Evolutionary conservation across 2,329 filamentous ascomycete species (phyloP), one percentile per base, ranked within the genome.

Genomic region (Phialophora expanda): DNA sequence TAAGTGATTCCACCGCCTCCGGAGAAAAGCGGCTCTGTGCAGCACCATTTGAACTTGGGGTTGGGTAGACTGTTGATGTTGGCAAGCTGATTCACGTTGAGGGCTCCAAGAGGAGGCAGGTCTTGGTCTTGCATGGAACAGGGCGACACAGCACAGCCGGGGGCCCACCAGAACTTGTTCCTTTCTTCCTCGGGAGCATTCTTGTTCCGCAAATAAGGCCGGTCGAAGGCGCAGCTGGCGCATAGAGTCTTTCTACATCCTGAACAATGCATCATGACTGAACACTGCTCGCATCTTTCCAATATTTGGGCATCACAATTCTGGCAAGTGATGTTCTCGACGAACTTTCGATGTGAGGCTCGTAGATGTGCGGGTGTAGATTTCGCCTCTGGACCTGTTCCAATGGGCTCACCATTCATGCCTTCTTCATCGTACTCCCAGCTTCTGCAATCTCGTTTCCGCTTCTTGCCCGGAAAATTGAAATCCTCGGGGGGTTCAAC

Each of bases 231-330:
- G 73, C 85, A 87, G 73, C 84, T 86, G 22, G 83, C 83, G 76
- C 85, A 87, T 2, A 87, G 80, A 1, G 84, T 87, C 76, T 85
- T 86, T 57, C 85, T 79, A 71, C 85, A 87, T 44, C 85, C 85
- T 72, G 85, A 83, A 71, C 85, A 87, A 72, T 87, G 85, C 85
- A 87, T 87, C 69, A 85, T 77, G 17, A 87, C 83, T 64, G 85
- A 86, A 74, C 85, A 87, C 65, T 86, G 85, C 74, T 87, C 85
- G 71, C 85, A 87, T 56, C 85, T 76, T 73, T 87, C 85, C 48
- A 79, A 72, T 51, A 87, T 86, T 34, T 76, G 71, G 51, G 84
- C 83, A 56, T 79, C 77, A 75, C 85, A 87, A 64, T 81, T 80
- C 56, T 85, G 80, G 72, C 85, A 87, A 62, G 81, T 81, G 70